Conservation (phyloP, 192 early-diverging fungal species). For the Phlyctochytrium arcticum region DNA sequence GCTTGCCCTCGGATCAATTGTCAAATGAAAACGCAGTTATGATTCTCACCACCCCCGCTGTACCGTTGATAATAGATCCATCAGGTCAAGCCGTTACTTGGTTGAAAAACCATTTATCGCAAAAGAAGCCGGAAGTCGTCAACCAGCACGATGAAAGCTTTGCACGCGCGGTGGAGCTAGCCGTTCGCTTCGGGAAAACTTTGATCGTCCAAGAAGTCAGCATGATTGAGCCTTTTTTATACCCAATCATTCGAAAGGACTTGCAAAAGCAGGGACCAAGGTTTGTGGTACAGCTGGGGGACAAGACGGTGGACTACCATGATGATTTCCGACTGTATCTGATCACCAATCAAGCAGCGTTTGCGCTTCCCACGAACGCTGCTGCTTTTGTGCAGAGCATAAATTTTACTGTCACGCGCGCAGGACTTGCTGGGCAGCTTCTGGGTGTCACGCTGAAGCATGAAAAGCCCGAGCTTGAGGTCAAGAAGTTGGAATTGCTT, state of each 20-base stretch:
- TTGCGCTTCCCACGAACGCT: constrained; percentile 38
- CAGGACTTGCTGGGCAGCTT: constrained; percentile 50
- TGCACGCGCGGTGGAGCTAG: constrained; percentile 46
- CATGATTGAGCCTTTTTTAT: constrained; percentile 46
- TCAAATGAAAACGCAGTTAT: constrained; percentile 56
- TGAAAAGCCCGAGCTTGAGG: constrained; percentile 53
- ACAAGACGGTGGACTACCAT: constrained; percentile 56
- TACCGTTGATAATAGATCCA: constrained; percentile 52
- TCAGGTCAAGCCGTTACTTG: constrained; percentile 45
- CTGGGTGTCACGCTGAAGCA: constrained; percentile 53
- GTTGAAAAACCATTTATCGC: constrained; percentile 45
- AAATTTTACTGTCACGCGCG: constrained; percentile 56
- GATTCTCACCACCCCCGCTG: constrained; percentile 26
- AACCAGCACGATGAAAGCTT: constrained; percentile 55
- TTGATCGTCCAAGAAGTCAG: constrained; percentile 52
- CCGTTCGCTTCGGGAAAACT: constrained; percentile 58
- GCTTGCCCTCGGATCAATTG: constrained; percentile 49
- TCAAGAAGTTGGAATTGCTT: constrained; percentile 46
- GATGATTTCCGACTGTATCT: constrained; percentile 52
- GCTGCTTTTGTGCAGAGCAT: constrained; percentile 38
- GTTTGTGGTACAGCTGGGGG: constrained; percentile 49
- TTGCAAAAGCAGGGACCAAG: constrained; percentile 49
- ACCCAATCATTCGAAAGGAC: constrained; percentile 46
- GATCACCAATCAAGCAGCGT: constrained; percentile 34
- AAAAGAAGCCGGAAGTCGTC: constrained; percentile 50